Conservation (phyloP, 768 basidiomycete genomes). For the Steccherinum ochraceum region DNA sequence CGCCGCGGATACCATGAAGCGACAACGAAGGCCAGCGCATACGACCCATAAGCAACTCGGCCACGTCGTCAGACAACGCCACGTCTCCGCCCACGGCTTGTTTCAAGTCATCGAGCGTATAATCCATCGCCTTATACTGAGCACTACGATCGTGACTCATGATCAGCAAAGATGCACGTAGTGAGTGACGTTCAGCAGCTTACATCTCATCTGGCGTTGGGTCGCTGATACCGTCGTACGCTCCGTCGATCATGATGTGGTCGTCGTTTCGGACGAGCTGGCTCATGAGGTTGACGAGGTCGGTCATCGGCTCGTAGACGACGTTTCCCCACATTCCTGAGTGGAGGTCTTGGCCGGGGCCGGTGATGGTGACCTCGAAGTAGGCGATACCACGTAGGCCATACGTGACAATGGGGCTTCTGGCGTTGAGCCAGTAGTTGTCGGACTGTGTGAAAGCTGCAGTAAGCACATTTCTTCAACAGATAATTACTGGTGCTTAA, state of each 20-base stretch:
- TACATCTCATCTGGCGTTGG: not conserved
- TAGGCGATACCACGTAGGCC: slow-evolving; percentile 86
- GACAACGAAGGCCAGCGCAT: slow-evolving; percentile 90
- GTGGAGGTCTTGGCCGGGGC: slow-evolving; percentile 85
- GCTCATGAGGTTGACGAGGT: slow-evolving; percentile 76
- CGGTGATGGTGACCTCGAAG: slow-evolving; percentile 75
- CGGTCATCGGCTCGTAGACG: slow-evolving; percentile 92
- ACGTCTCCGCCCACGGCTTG: slow-evolving; percentile 69
- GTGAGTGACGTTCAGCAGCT: too few species aligned
- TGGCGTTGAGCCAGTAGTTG: slow-evolving; percentile 90
- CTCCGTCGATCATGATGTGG: slow-evolving; percentile 31
- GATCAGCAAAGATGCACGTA: not conserved
- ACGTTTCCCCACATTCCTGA: slow-evolving; percentile 82
- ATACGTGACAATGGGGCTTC: slow-evolving; percentile 78
- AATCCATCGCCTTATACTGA: slow-evolving; percentile 73
- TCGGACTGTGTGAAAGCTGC: slow-evolving; percentile 51
- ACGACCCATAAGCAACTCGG: slow-evolving; percentile 79
- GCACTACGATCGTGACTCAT: slow-evolving; percentile 37
- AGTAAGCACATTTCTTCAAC: not conserved
- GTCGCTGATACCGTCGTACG: not conserved
- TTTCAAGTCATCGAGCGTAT: slow-evolving; percentile 66
- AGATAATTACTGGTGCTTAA: slow-evolving; percentile 8
- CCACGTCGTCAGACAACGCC: slow-evolving; percentile 73
- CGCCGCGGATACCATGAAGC: slow-evolving; percentile 93
- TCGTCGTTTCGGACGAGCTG: slow-evolving; percentile 77